Conservation (phyloP, 768 basidiomycete species). For the Amanita molliuscula region DNA sequence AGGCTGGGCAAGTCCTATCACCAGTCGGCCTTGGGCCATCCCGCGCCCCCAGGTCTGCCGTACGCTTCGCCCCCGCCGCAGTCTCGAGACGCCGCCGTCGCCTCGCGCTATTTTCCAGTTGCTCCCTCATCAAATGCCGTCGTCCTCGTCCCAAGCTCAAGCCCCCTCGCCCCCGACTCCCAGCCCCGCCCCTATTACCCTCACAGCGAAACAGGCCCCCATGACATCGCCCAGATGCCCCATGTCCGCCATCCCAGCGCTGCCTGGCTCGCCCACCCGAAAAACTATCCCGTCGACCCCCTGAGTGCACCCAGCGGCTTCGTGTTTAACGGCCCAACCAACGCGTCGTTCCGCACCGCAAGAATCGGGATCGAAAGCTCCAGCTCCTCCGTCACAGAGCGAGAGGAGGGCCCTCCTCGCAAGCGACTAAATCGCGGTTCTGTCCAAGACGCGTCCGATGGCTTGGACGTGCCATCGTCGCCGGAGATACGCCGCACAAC, state of each 20-base stretch:
- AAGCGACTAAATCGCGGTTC: conserved; percentile 57
- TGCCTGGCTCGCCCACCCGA: conserved; percentile 24
- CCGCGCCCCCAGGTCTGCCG: conserved; percentile 13
- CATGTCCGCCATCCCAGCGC: conserved; percentile 22
- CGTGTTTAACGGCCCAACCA: conserved; percentile 26
- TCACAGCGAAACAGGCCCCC: conserved; percentile 21
- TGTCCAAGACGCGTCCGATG: conserved; percentile 25
- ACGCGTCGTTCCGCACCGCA: conserved; percentile 48
- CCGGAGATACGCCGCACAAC: conserved; percentile 48
- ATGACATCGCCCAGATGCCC: conserved; percentile 34
- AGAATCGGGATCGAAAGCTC: conserved; percentile 26
- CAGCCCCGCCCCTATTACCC: conserved; percentile 27
- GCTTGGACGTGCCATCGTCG: conserved; percentile 40
- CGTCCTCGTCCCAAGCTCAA: conserved; percentile 71
- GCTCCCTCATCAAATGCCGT: conserved; percentile 38
- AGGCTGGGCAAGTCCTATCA: conserved; percentile 32
- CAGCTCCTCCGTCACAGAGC: conserved; percentile 21
- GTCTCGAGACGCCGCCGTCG: conserved; percentile 66
- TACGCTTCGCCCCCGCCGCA: conserved; percentile 43
- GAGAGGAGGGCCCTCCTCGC: conserved; percentile 58
- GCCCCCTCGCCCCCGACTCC: conserved; percentile 39
- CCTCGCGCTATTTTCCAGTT: conserved; percentile 50
- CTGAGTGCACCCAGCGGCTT: conserved; percentile 54
- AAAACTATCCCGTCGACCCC: conserved; percentile 33
- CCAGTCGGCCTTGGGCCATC: conserved; percentile 20